Base-by-base conservation (phyloP, 108 stramenopile genomes). In the Stephanodiscus triporus region DNA sequence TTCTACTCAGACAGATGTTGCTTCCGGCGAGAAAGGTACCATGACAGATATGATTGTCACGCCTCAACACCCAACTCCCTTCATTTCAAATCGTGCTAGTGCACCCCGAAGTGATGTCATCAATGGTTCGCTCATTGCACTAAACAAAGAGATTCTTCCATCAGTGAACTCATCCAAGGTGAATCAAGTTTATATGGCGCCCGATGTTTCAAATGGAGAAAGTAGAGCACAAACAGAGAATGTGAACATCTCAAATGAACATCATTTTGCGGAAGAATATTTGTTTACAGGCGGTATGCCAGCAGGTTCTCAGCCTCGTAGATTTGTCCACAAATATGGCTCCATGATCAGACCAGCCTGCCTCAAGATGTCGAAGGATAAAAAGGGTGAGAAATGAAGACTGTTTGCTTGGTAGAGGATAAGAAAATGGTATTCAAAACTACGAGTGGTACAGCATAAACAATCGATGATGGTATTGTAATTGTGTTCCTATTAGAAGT, bases 311-410 rank as follows among this genome's bases (percentile, higher is more conserved):
- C 70, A 81, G 53, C 83, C 77, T 37, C 75, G 83, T 67, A 58
- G 83, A 42, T 71, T 38, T 59, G 83, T 81, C 6, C 83, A 76
- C 23, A 84, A 84, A 51, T 72, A 57, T 53, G 80, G 83, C 36
- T 63, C 64, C 27, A 78, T 81, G 76, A 81, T 84, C 37, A 53
- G 83, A 56, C 75, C 77, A 2, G 83, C 78, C 37, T 61, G 70
- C 10, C 34, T 75, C 14, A 75, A 75, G 24, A 70, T 71, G 36
- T 34, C 61, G 43, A 45, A 45, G 14, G 43, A 45, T 16, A 14
- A 0, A 45, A 45, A 34, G 22, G 30, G 13, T 62, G 22, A 34
- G 13, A 62, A 34, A 62, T 62, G 26, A 54, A 54, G 23, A 2
- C 20, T 24, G 4, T 11, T 11, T 2, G 20, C 32, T 34, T 26